Base-by-base conservation (phyloP, 352 stramenopile genomes). In the Pythium biforme region DNA sequence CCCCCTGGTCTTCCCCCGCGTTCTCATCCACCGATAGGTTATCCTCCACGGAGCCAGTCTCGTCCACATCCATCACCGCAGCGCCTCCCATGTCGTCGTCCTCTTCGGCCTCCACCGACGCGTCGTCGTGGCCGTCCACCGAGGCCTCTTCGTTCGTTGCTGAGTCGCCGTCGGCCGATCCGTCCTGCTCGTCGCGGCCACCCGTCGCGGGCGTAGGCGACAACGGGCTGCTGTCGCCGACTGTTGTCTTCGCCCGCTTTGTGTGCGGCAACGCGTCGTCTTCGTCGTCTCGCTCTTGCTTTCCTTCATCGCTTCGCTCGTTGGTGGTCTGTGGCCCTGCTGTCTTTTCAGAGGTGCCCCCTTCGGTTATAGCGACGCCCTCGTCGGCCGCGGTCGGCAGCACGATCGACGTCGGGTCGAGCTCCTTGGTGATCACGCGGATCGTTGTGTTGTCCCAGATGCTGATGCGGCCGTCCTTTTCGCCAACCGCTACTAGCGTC, bases 361-460 rank as follows among this genome's bases (percentile, higher is more conserved):
- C n/a, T n/a, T n/a, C n/a, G n/a, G n/a, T n/a, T n/a, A n/a, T n/a
- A n/a, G n/a, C n/a, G n/a, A n/a, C n/a, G n/a, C n/a, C 22, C 17
- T 51, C 34, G n/a, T 63, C 61, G 29, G 70, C 66, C 1, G 46
- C 47, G n/a, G n/a, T n/a, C 19, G 81, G 75, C n/a, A 88, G 37
- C 8, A 69, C 56, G 33, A 89, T 81, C 6, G 81, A 67, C 45
- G 82, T 89, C 34, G 86, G 86, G 40, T 92, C 82, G 48, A 94
- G 69, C 62, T 92, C 82, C 3, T 83, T 78, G 43, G 80, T 91
- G 66, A 92, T 88, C 27, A 89, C 83, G 25, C 80, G 82, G 15
- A 94, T 79, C 8, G 75, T 86, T 27, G 81, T 85, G 56, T 90
- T 92, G 66, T 94, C 86, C 86, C 86, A 94, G 26, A 94, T 77